phyloP scores from a whole-genome alignment of 768 basidiomycete genomes.

The Postia placenta region DNA sequence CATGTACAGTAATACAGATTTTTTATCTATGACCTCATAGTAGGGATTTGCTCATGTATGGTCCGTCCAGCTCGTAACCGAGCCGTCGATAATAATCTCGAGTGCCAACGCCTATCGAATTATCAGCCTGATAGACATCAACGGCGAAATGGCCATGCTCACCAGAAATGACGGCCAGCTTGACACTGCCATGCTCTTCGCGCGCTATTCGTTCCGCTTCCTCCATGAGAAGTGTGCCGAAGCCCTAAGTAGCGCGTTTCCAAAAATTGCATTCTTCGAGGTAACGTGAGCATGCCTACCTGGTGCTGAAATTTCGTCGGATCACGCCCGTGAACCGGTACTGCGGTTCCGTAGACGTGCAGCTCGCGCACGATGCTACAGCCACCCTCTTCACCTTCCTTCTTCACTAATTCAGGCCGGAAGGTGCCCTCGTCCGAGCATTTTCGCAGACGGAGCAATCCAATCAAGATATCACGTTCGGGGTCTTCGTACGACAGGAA shows the following conservation, averaged over 20 bases:
- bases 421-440: slow-evolving; percentile 98
- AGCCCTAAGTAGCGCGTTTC: slow-evolving; percentile 58
- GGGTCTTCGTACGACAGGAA: slow-evolving; percentile 99
- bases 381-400: slow-evolving; percentile 64
- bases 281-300: slow-evolving; percentile 28
- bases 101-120: slow-evolving; percentile 79
- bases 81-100: slow-evolving; percentile 94
- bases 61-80: slow-evolving; percentile 92
- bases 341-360: slow-evolving; percentile 97
- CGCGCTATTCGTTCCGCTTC: slow-evolving; percentile 97
- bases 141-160: slow-evolving; percentile 17
- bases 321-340: slow-evolving; percentile 94
- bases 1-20: slow-evolving; percentile 6
- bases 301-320: slow-evolving; percentile 98
- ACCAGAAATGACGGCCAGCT: slow-evolving; percentile 97
- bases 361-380: slow-evolving; percentile 93
- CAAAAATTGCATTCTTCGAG: not conserved
- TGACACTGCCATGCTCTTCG: slow-evolving; percentile 94
- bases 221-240: slow-evolving; percentile 97
- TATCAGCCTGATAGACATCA: slow-evolving; percentile 1
- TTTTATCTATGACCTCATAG: slow-evolving; percentile 12
- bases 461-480: slow-evolving; percentile 92
- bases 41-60: slow-evolving; percentile 93
- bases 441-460: slow-evolving; percentile 85
- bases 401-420: slow-evolving; percentile 78